Base-by-base conservation (phyloP, 768 basidiomycete genomes). In the Russula vinacea region DNA sequence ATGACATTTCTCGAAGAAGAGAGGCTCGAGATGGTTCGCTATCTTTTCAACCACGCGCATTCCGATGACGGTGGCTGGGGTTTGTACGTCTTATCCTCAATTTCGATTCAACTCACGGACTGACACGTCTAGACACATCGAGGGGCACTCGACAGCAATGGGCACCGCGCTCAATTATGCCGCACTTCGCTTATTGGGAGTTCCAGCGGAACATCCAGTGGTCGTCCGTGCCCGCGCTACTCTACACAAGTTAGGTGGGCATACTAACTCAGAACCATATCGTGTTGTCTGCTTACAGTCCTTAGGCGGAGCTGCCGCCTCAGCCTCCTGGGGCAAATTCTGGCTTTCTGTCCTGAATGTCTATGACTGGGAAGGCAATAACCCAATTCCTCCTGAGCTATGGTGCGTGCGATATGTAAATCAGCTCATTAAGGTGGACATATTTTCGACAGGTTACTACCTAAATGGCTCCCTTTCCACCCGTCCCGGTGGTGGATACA, bases 401-500 rank as follows among this genome's bases (percentile, higher is more conserved):
- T 96, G 92, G 94, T 93, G 13, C 14, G 64, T 22, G 33, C 14
- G 16, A 66, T 49, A 78, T 53, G 62, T 39, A 24, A 44, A n/a
- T 56, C 13, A 57, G 56, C 42, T 60, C 26, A 14, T 17, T 37
- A 64, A n/a, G 14, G 51, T 59, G 32, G 35, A 24, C 40, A 52
- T 51, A 39, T 53, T 8, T 45, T 60, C 42, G 47, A 6, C 62
- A 96, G 95, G 91, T 77, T 96, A 49, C 78, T 98, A 1, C 96
- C 96, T 0, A 89, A 96, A 32, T 92, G 88, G 88, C 62, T 91
- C 7, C 94, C 96, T 11, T 84, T 98, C 74, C 96, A 98, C 74
- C 96, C 97, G 11, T 88, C 90, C 74, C 82, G 83, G 67, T 99
- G 96, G 96, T 99, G 97, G 97, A 94, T 98, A 51, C 96, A 99